Evolutionary conservation across 2,329 filamentous ascomycete species (phyloP), one percentile per base, ranked within the genome.

Genomic region (Aspergillus fumigatus): DNA sequence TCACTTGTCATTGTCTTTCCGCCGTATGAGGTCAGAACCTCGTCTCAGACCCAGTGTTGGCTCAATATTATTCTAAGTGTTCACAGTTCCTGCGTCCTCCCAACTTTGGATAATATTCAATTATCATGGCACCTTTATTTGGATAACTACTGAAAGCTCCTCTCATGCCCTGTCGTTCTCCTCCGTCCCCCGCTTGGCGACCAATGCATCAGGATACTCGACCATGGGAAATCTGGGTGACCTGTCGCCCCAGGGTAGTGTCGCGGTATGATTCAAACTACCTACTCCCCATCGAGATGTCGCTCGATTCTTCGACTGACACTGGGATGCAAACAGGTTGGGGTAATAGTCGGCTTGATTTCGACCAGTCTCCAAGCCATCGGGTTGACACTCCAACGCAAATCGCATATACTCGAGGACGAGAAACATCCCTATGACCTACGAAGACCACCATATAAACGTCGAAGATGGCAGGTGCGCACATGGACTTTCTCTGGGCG

Each of bases 401-500:
- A 99, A 77, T 97, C 94, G 62, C 94, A 99, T 77, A 88, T 99
- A 65, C 86, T 97, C 70, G 94, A 99, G 79, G 94, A 99, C 78
- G 91, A 95, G 78, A 96, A 96, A 75, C 84, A 86, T 52, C 80
- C 82, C 29, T 88, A 90, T 72, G 86, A 94, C 75, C 80, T 87
- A 58, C 87, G 89, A 65, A 83, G 93, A 59, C 93, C 94, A 48
- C 91, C 94, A 4, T 95, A 97, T 76, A 88, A 88, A 70, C 85
- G 94, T 69, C 85, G 92, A 68, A 84, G 92, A 82, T 99, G 94
- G 94, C 94, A 97, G 83, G 80, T 84, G 63, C 62, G 59, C 45
- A 43, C 14, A 17, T 23, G 10, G 10, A 26, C 4, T 17, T 47
- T 11, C 11, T 17, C 32, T 38, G 32, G 11, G 51, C 52, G 11